A percentile compares a stretch with the other conserved stretches of the same genome.
Conservation (phyloP, 164 flowering plant species). For the Paratinospora sagittata region DNA sequence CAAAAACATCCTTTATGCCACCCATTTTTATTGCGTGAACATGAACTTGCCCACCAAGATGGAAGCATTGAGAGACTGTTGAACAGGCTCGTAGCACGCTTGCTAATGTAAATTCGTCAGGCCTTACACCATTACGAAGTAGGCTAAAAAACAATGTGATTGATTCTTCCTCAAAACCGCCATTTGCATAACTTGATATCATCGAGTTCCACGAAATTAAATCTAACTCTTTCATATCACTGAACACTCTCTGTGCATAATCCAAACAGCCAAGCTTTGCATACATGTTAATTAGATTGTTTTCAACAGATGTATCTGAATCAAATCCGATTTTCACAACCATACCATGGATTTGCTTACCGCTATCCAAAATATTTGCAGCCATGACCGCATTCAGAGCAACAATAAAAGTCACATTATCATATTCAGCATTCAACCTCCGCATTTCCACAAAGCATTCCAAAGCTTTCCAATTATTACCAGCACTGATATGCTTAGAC, state of each 20-base stretch:
- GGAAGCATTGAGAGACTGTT: conserved; percentile 20
- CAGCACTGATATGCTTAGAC: conserved; percentile 27
- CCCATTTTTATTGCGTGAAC: conserved; percentile 41
- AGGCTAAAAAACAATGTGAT: conserved; percentile 27
- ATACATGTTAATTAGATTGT: conserved; percentile 54
- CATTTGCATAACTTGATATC: conserved; percentile 38
- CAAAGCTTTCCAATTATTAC: conserved; percentile 25
- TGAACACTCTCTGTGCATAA: conserved; percentile 29
- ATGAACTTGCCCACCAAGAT: conserved; percentile 43
- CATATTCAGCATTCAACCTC: conserved; percentile 24
- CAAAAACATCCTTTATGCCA: conserved; percentile 30
- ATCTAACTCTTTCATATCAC: conserved; percentile 35
- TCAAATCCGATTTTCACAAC: conserved; percentile 32
- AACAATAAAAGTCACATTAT: conserved; percentile 35
- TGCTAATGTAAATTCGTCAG: conserved; percentile 50
- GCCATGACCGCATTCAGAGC: conserved; percentile 32
- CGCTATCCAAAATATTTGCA: conserved; percentile 22
- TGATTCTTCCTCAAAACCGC: conserved; percentile 29
- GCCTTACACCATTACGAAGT: conserved; percentile 25
- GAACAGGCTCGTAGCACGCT: conserved; percentile 48
- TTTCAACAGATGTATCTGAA: conserved; percentile 28
- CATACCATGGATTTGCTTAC: conserved; percentile 42
- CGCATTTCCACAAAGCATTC: conserved; percentile 35
- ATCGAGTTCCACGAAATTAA: conserved; percentile 59
- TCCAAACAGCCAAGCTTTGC: conserved; percentile 28